These are phyloP conservation scores for Tilletia walkeri DNA, from an alignment of 1,284 basidiomycete genomes.

Conservation along the genomic window DNA sequence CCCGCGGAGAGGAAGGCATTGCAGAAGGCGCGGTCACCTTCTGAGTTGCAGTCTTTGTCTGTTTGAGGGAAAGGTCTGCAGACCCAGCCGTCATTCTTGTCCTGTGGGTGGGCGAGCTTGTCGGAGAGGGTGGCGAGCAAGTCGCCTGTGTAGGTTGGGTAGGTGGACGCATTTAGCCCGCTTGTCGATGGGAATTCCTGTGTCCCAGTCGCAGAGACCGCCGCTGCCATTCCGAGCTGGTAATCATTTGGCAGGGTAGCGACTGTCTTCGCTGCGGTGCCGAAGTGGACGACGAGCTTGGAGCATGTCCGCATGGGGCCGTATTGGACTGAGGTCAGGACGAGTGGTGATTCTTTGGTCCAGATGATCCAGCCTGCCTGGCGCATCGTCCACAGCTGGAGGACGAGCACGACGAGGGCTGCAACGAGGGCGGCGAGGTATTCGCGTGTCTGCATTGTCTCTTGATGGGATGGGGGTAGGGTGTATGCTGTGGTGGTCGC, in stretches of 20 bases:
- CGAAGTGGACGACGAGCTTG: neutral
- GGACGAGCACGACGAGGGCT: neutral
- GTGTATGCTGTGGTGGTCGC: too few species aligned
- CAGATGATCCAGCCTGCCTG: conserved; percentile 14
- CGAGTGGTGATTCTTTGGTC: neutral
- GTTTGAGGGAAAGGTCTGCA: conserved; percentile 11
- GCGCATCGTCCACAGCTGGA: conserved; percentile 8
- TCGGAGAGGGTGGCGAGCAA: neutral
- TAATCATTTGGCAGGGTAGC: neutral
- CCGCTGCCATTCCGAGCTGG: neutral
- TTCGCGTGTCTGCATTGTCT: conserved; percentile 6
- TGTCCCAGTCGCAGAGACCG: neutral
- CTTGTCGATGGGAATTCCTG: neutral
- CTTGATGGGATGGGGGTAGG: neutral
- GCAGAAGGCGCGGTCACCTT: conserved; percentile 13
- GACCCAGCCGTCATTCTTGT: conserved; percentile 1
- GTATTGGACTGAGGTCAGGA: neutral
- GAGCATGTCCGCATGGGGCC: conserved; percentile 13
- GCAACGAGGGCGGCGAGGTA: conserved; percentile 6
- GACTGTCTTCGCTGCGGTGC: too few species aligned
- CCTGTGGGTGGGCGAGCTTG: neutral
- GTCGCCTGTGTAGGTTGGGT: neutral
- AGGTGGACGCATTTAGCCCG: neutral
- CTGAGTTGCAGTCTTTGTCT: conserved; percentile 14
- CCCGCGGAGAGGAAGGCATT: conserved; percentile 14